A percentile compares a stretch with the other conserved stretches of the same genome.
Evolutionary conservation across 352 stramenopile species (phyloP).

Genomic region (Globisporangium nunn): DNA sequence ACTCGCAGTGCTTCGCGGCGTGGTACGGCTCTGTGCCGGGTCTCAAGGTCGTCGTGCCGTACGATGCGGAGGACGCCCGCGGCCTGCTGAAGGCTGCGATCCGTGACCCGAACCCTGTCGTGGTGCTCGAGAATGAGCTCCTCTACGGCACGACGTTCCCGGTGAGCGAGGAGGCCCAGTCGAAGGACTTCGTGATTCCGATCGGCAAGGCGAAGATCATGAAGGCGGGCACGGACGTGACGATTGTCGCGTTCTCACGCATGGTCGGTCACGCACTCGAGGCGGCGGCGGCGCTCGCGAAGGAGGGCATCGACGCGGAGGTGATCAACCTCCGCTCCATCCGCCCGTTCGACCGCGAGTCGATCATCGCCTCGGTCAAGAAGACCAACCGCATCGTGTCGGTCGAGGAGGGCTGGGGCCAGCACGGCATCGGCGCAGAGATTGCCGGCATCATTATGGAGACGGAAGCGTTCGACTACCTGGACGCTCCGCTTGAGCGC

Average conservation of each 20-base stretch:
- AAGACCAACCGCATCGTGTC: slow-evolving; percentile 98
- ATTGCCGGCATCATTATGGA: slow-evolving; percentile 98
- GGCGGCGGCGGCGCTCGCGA: slow-evolving; percentile 90
- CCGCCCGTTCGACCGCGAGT: slow-evolving; percentile 94
- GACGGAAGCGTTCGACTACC: slow-evolving; percentile 97
- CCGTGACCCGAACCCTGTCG: slow-evolving; percentile 98
- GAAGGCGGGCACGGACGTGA: slow-evolving; percentile 94
- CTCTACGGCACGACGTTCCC: slow-evolving; percentile 97
- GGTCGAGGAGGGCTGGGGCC: slow-evolving; percentile 96
- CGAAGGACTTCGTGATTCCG: slow-evolving; percentile 96
- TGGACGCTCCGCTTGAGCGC: slow-evolving; percentile 97
- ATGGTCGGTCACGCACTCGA: slow-evolving; percentile 96
- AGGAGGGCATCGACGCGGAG: slow-evolving; percentile 94
- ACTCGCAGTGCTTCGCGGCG: slow-evolving; percentile 99
- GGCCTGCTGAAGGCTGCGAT: slow-evolving; percentile 99
- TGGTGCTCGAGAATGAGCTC: slow-evolving; percentile 99
- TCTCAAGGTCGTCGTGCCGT: slow-evolving; percentile 97
- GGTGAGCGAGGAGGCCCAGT: slow-evolving; percentile 95
- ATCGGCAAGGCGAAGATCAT: slow-evolving; percentile 99
- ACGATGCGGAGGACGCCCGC: slow-evolving; percentile 96
- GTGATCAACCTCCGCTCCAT: slow-evolving; percentile 94
- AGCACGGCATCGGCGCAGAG: slow-evolving; percentile 96
- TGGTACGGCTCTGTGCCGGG: slow-evolving; percentile 97
- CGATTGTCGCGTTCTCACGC: slow-evolving; percentile 97
- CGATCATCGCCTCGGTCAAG: slow-evolving; percentile 97